Evolutionary conservation across 306 rosid species (phyloP), one percentile per base, ranked within the genome.

Genomic region (Cyamopsis tetragonoloba): DNA sequence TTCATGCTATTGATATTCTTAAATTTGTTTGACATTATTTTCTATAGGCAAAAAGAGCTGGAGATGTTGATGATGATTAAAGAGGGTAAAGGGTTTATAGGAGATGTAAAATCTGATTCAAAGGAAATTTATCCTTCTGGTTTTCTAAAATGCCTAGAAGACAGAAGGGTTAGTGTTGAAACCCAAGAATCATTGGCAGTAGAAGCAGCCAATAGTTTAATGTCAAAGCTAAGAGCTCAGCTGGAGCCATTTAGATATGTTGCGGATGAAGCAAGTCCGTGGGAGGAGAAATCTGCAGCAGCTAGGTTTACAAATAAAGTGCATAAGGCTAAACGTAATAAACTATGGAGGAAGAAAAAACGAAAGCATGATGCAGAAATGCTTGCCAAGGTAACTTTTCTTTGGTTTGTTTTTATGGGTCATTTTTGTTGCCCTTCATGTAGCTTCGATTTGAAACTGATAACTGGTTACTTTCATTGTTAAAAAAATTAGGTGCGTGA

Each of bases 261-360:
- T 17, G 37, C 63, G 1, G 87, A 80, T 55, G 91, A 83, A 61
- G 77, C 62, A 18, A 68, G 81, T 83, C 97, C 91, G 0, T 86
- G 97, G 98, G 95, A 88, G 81, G 96, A 87, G 70, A 89, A 87
- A 70, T 87, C 84, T 65, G 85, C 85, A 0, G 81, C 79, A 3
- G 62, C 80, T 39, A 80, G 75, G 68, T 72, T 93, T 19, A 57
- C 88, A 0, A 57, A 77, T 67, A 93, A 79, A 66, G 53, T 80
- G 41, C 54, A 22, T 4, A 93, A 89, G 76, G 72, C 88, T 14
- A 86, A 80, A 61, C 58, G 87, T 48, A 93, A 93, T 77, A 84
- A 89, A 61, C 70, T 49, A 4, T 83, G 97, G 98, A 88, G 95
- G 80, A 93, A 86, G 72, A 78, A 66, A 17, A 88, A 88, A 81